Evolutionary conservation across 2,329 filamentous ascomycete species (phyloP), one percentile per base, ranked within the genome.

Genomic region (Fusarium chaquense): DNA sequence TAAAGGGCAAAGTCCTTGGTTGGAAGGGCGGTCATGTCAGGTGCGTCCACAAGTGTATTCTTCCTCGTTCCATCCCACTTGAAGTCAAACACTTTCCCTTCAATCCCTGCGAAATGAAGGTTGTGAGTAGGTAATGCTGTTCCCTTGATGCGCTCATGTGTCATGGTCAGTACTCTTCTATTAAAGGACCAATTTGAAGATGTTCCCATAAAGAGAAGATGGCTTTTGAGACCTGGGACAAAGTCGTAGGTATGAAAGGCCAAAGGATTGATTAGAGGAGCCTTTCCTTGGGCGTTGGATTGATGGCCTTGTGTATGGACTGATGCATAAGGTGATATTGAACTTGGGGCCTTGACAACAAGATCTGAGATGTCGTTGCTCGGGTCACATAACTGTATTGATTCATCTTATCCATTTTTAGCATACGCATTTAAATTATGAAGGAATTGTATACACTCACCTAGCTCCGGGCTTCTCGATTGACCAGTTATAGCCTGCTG

Each of bases 141-240:
- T 9, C 69, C 65, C 7, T 32, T 67, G 20, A 71, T 36, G 11
- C 69, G 57, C 3, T 71, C 65, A 7, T 71, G 58, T 16, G 65
- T 71, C 69, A 71, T 71, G 28, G 56, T 71, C 2, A 71, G 7
- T n/a, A 71, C 69, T 41, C 69, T 41, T 18, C 67, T 69, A n/a
- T 70, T 68, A 22, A 71, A 71, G 4, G 68, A 71, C 68, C 68
- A 71, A 8, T 71, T 71, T 2, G 68, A 71, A 1, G 69, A 71
- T 10, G 60, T 71, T 4, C 68, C 69, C 69, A 71, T 71, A 13
- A 71, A 71, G 4, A 69, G 28, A 20, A 60, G 51, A 32, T 56
- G 38, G 1, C 65, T 60, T 24, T 49, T 62, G 11, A 54, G 46
- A 3, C 68, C 69, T 10, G 68, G 68, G 22, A 71, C 60, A 59